Evolutionary conservation across 129 eudicot genomes (phyloP).

Genomic region (Deinandra increscens): DNA sequence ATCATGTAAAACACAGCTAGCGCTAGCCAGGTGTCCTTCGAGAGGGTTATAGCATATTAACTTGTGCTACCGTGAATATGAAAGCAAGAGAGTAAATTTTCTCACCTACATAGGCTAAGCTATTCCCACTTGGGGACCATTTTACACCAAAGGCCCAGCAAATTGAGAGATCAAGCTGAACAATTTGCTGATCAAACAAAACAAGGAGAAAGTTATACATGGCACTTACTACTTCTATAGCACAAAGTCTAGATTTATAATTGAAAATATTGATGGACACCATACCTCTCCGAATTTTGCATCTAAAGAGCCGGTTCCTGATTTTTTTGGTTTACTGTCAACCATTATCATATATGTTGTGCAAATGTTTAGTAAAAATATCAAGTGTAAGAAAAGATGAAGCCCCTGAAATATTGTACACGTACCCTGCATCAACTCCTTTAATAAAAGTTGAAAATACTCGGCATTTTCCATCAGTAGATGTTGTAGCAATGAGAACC

Average conservation of each 20-base stretch:
- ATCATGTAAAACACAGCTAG: too few relatives aligned
- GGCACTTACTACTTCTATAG: constrained; percentile 6
- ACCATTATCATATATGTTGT: constrained; percentile 22
- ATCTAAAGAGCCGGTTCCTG: constrained; percentile 63
- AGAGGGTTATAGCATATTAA: constrained; percentile 8
- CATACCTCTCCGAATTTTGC: constrained; percentile 92
- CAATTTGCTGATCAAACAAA: constrained; percentile 72
- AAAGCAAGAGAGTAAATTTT: constrained; percentile 28
- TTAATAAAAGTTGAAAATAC: constrained; percentile 90
- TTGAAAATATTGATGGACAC: background rate
- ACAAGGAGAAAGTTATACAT: background rate
- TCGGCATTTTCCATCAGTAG: constrained; percentile 96
- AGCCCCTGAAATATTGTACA: constrained; percentile 18
- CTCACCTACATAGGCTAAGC: constrained; percentile 93
- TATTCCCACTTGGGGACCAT: constrained; percentile 96
- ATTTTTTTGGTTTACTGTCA: constrained; percentile 51
- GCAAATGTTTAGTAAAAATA: constrained; percentile 14
- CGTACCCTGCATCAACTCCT: constrained; percentile 93
- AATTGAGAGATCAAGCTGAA: constrained; percentile 93
- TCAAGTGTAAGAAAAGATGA: constrained; percentile 14
- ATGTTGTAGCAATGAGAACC: constrained; percentile 93
- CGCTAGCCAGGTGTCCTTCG: too few relatives aligned
- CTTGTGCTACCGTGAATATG: constrained; percentile 2
- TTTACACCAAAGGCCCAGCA: constrained; percentile 96
- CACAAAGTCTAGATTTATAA: background rate